phyloP scores from a whole-genome alignment of 2,329 filamentous ascomycete species.

The Scedosporium dehoogii region DNA sequence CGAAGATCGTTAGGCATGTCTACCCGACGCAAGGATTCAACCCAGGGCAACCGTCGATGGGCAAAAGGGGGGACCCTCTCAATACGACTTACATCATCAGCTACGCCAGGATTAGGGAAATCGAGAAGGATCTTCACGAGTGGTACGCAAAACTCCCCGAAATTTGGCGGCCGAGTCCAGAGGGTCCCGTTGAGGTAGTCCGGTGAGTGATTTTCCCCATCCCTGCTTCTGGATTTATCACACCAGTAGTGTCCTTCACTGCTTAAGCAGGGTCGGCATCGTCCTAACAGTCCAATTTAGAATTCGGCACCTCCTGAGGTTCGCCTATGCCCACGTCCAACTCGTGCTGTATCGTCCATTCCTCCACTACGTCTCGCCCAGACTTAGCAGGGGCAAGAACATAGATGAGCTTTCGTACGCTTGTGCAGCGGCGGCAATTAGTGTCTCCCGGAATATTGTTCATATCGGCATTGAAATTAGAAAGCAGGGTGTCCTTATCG shows the following conservation, averaged over 20 bases:
- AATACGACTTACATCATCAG: constrained; percentile 52
- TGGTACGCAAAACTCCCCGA: constrained; percentile 62
- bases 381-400: constrained; percentile 41
- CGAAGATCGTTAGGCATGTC: constrained; percentile 54
- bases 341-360: constrained; percentile 77
- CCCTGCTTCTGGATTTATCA: background rate
- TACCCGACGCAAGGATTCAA: constrained; percentile 31
- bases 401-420: constrained; percentile 73
- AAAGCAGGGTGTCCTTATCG: constrained; percentile 63
- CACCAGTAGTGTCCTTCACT: too few relatives aligned
- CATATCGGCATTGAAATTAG: constrained; percentile 73
- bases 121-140: constrained; percentile 51
- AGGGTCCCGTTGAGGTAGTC: constrained; percentile 63
- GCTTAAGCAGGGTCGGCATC: too few relatives aligned
- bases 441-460: constrained; percentile 61
- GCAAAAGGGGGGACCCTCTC: background rate
- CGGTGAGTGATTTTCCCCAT: constrained; percentile 42
- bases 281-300: constrained; percentile 18
- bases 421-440: constrained; percentile 54
- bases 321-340: constrained; percentile 76
- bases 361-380: constrained; percentile 68
- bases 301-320: constrained; percentile 64
- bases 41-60: constrained; percentile 15
- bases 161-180: constrained; percentile 68
- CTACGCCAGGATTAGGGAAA: constrained; percentile 52